phyloP scores from a whole-genome alignment of 208 protist genomes.

The Sergeia podlipaevii region DNA sequence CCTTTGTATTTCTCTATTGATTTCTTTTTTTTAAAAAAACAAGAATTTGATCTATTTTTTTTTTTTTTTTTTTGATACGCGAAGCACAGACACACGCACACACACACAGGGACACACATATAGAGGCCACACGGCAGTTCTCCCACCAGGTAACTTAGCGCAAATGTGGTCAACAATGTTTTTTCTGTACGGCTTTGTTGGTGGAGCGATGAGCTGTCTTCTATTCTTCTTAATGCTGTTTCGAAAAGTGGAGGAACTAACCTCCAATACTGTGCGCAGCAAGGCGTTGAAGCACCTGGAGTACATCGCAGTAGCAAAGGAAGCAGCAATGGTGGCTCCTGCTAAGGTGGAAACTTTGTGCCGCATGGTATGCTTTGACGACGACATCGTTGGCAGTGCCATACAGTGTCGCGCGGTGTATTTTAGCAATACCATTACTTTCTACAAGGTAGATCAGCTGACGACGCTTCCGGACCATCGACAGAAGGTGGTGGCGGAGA shows the following conservation, averaged over 20 bases:
- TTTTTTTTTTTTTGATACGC: background rate
- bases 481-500: conserved; percentile 40
- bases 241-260: conserved; percentile 20
- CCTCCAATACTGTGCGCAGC: conserved; percentile 27
- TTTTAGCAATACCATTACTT: conserved; percentile 52
- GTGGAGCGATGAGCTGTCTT: conserved; percentile 32
- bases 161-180: no score
- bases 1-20: conserved; percentile 7
- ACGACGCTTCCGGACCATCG: conserved; percentile 31
- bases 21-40: conserved; percentile 15
- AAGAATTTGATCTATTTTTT: background rate
- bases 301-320: conserved; percentile 31
- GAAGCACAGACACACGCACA: no score
- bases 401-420: conserved; percentile 70
- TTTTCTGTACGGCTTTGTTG: conserved; percentile 54
- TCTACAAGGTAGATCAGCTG: conserved; percentile 60
- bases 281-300: conserved; percentile 43
- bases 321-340: conserved; percentile 24
- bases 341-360: conserved; percentile 71
- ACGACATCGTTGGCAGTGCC: conserved; percentile 52
- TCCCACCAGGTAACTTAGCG: no score
- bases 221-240: conserved; percentile 50
- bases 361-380: conserved; percentile 58
- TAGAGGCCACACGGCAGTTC: no score
- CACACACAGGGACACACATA: no score